Evolutionary conservation across 305 asterid species (phyloP), one percentile per base, ranked within the genome.

Genomic region (Plantago coronopus): DNA sequence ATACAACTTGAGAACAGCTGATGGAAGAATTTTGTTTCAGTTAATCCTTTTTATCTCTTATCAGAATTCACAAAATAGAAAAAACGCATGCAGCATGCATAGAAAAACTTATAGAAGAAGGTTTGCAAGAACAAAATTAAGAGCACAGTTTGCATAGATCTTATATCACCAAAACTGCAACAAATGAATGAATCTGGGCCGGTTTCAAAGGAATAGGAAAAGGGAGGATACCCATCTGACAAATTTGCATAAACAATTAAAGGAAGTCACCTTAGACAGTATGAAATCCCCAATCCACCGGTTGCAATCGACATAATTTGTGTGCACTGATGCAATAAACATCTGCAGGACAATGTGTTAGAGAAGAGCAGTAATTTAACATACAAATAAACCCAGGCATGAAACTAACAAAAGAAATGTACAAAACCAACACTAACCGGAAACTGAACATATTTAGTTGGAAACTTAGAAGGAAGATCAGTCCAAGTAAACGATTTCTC

Each of bases 401-500:
- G 50, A 56, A 67, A 64, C n/a, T n/a, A n/a, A 16, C 12, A 54
- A 64, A 55, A 59, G 54, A 54, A 48, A 61, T 27, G 57, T 13
- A 23, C 17, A 61, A n/a, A 56, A 65, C 3, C 22, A 62, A 19
- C 25, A 80, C 96, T 80, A 49, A 93, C 97, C 10, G 98, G 98
- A 74, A 93, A 86, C 68, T 93, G 96, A 57, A 93, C 97, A 57
- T 89, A 84, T 89, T 93, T 93, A 20, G 98, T 89, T 1, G 97
- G 98, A 67, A 93, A 93, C 76, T 89, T 86, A 75, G 97, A 93
- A 67, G 98, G 96, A 73, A 83, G 85, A 73, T 89, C 97, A 2
- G 91, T 85, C 98, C 98, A 93, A 22, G 96, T 93, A 85, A 86
- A 93, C 29, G 97, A 93, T 76, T 87, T 79, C 84, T 93, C 98